Evolutionary conservation across 1,284 basidiomycete genomes (phyloP), one percentile per base, ranked within the genome.

Genomic region (Pisolithus thermaeus): DNA sequence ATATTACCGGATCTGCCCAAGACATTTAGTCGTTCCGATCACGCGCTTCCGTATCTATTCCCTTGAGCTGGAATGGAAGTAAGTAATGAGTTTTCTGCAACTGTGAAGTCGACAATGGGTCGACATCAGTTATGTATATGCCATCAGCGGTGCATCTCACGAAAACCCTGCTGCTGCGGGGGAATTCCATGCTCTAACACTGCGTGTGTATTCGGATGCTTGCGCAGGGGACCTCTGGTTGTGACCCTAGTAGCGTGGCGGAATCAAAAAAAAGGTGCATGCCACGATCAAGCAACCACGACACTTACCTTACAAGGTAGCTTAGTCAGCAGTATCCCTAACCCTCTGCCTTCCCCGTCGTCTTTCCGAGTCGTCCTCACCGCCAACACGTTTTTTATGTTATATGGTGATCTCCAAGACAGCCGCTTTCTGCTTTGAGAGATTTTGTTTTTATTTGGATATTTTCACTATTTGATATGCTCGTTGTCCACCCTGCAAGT

Each of bases 401-500:
- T 65, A 67, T 68, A 64, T 51, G 61, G 64, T 65, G 64, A 66
- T 56, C 61, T 58, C 56, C 57, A 63, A 51, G 48, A 56, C 55
- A 58, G 52, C 59, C 54, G 28, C 49, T 58, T 65, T 57, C 63
- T 58, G 54, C 56, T 62, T 42, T 54, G 35, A 47, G 62, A 30
- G 28, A 9, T 65, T 57, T 61, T 52, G 59, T 58, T 62, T 43
- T 58, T 25, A 58, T 55, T 55, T 55, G 44, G 44, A 56, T 51
- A 56, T 48, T 52, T 36, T 41, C 55, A 52, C 47, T 59, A 58
- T 59, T 59, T 68, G 55, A 59, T 54, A 67, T 67, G 65, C 77
- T 87, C 59, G 72, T 83, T 55, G 71, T 85, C 39, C 79, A 85
- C 63, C 73, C 80, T 6, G 76, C 79, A 32, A 84, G 83, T 61